phyloP scores from a whole-genome alignment of 495 filamentous ascomycete species.

The Aspergillus conjunctus region DNA sequence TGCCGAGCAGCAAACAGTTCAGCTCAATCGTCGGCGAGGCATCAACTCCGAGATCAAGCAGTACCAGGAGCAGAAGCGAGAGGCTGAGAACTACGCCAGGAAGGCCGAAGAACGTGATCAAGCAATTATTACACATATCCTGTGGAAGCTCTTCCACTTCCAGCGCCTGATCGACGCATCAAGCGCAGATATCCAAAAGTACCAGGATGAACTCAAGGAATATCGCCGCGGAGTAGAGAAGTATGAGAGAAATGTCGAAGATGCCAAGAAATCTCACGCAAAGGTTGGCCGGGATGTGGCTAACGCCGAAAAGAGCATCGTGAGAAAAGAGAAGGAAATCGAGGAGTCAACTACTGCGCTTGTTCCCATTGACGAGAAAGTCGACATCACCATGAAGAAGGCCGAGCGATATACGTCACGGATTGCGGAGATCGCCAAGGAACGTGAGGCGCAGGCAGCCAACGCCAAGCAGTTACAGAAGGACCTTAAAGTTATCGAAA shows the following conservation, averaged over 20 bases:
- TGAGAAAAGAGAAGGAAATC: conserved; percentile 82
- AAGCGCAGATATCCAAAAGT: conserved; percentile 84
- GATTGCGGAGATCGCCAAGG: conserved; percentile 71
- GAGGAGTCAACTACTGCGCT: conserved; percentile 83
- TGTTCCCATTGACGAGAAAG: conserved; percentile 90
- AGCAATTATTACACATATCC: conserved; percentile 88
- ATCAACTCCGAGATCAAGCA: conserved; percentile 99
- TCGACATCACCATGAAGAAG: conserved; percentile 74
- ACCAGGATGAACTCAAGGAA: conserved; percentile 96
- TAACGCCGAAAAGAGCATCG: conserved; percentile 81
- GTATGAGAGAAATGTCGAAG: conserved; percentile 78
- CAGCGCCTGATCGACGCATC: conserved; percentile 92
- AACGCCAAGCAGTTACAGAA: conserved; percentile 73
- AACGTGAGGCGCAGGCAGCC: conserved; percentile 67
- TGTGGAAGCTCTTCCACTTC: conserved; percentile 97
- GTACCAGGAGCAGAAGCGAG: conserved; percentile 95
- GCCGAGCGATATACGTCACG: conserved; percentile 65
- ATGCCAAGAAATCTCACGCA: conserved; percentile 83
- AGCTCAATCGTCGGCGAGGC: conserved; percentile 82
- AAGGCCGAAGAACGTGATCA: conserved; percentile 89
- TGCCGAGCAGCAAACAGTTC: conserved; percentile 81
- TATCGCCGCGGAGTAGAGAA: conserved; percentile 84
- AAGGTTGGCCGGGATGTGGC: conserved; percentile 75
- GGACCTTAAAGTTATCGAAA: conserved; percentile 79
- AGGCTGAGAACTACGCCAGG: conserved; percentile 86